A percentile compares a stretch with the other conserved stretches of the same genome.
phyloP scores from a whole-genome alignment of 73 alveolate species.

The Paraurostyla sp. region DNA sequence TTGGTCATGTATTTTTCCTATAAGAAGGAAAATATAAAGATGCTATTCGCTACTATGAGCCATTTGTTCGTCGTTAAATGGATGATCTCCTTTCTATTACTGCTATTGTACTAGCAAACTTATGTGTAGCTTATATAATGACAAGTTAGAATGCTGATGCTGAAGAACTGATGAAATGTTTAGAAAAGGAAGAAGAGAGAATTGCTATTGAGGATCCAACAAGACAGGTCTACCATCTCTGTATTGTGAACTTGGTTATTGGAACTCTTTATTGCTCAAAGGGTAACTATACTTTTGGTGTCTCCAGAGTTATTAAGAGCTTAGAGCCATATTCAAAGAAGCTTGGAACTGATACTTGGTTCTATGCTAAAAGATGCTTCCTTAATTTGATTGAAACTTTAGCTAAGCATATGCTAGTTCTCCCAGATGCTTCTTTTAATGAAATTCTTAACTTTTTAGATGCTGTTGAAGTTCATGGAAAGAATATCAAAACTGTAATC shows the following conservation, averaged over 20 bases:
- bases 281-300: constrained; percentile 99
- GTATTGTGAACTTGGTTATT: constrained; percentile 98
- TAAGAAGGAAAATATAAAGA: constrained; percentile 98
- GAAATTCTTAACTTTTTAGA: constrained; percentile 98
- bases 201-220: constrained; percentile 91
- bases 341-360: constrained; percentile 92
- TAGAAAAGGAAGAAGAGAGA: constrained; percentile 97
- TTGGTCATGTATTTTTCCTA: constrained; percentile 99
- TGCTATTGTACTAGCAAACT: constrained; percentile 99
- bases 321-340: constrained; percentile 96
- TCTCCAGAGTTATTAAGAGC: constrained; percentile 96
- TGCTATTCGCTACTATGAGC: constrained; percentile 98
- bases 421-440: constrained; percentile 90
- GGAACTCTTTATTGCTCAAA: constrained; percentile 97
- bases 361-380: constrained; percentile 99
- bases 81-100: constrained; percentile 97
- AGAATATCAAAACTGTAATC: constrained; percentile 92
- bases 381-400: constrained; percentile 96
- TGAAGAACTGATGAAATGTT: constrained; percentile 97
- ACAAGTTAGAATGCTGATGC: constrained; percentile 98
- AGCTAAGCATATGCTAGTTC: constrained; percentile 98
- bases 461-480: constrained; percentile 98
- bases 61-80: constrained; percentile 93
- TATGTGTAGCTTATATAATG: constrained; percentile 99
- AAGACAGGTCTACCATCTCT: constrained; percentile 96